Base-by-base conservation (phyloP, 768 basidiomycete species). In the Agaricus blazei region DNA sequence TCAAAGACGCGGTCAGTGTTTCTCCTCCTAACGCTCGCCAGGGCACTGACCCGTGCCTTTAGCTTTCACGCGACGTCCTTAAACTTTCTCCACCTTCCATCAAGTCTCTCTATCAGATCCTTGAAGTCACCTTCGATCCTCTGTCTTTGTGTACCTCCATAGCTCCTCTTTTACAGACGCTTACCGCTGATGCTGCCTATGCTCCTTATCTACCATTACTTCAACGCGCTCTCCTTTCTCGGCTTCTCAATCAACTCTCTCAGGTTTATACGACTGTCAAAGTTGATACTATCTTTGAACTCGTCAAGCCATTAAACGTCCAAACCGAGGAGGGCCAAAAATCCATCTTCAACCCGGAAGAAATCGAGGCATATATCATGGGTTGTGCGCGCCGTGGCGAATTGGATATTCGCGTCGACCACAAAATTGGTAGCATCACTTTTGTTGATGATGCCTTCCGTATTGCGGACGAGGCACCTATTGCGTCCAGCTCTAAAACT, bases 111-210 rank as follows among this genome's bases (percentile, higher is more conserved):
- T 96, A 96, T 77, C 81, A 83, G 64, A 82, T 93, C 48, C 85
- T 99, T 60, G 93, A 97, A 72, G 88, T 89, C 41, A 88, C 91
- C 5, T 96, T 98, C 64, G 93, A 98, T 67, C 96, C 96, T 0
- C 81, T 96, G 59, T 86, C 84, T 0, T 86, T 97, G 56, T 92
- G 91, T 67, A 67, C 80, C 4, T 78, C 81, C 58, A 84, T 93
- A 42, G 84, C 90, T 3, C 91, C 93, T 9, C 76, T 98, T 58
- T 81, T 98, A 52, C 71, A 80, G 42, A 64, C 75, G 4, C 80
- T 95, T 54, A 68, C 74, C 12, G 64, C 70, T 4, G 80, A 84
- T 44, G 69, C 78, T 9, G 76, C 83, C 1, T 94, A 90, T 63
- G 76, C 87, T 0, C 84, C 87, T 1, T 98, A 97, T 71, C 82